Evolutionary conservation across 23 red algal species (phyloP).

Genomic region (Gracilaria gracilis): DNA sequence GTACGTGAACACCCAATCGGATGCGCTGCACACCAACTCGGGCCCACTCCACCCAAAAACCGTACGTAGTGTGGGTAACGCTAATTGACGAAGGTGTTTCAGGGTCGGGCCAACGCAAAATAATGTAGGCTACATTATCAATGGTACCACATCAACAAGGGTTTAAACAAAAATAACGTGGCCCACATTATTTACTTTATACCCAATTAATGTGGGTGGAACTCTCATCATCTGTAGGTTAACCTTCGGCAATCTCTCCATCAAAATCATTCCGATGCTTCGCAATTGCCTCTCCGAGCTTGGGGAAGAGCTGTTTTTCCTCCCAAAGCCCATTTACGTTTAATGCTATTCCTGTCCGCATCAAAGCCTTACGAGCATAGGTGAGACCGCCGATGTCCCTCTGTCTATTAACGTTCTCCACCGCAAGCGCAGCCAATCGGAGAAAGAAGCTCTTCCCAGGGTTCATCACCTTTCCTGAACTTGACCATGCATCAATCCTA

Average conservation of each 20-base stretch:
- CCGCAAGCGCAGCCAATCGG: neutral
- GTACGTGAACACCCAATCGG: too few species aligned
- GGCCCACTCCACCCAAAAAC: too few species aligned
- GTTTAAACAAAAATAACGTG: neutral
- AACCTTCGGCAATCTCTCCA: neutral
- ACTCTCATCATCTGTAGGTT: neutral
- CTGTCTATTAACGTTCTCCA: conserved; percentile 2
- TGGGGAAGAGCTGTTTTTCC: conserved; percentile 6
- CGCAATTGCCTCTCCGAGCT: neutral
- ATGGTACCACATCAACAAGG: neutral
- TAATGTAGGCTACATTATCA: neutral
- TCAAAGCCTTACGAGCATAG: conserved; percentile 1
- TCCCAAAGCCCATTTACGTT: conserved; percentile 21
- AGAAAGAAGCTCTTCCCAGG: conserved; percentile 40
- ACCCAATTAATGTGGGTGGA: neutral
- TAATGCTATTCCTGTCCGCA: neutral
- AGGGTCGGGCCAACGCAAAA: neutral
- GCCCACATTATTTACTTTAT: neutral
- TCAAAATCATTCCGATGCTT: conserved; percentile 27
- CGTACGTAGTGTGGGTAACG: too few species aligned
- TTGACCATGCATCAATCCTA: neutral
- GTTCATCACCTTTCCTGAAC: conserved; percentile 16
- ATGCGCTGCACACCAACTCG: too few species aligned
- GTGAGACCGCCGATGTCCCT: neutral
- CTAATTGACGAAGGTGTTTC: too few species aligned